Conservation (phyloP, 257 asterid genomes). For the Nicotiana undulata region DNA sequence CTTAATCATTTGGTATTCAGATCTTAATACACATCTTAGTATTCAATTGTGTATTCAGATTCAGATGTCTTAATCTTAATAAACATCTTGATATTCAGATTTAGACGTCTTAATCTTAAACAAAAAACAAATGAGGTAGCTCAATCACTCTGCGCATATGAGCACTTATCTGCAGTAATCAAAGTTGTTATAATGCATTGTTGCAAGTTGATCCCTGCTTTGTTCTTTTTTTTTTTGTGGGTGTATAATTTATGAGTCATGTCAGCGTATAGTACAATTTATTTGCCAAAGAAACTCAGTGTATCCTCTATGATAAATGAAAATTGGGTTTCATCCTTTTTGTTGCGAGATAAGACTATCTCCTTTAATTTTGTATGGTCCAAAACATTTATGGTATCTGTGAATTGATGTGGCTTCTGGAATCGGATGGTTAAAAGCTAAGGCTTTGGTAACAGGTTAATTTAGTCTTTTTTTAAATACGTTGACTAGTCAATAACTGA, state of each 20-base stretch:
- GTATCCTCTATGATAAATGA: background rate
- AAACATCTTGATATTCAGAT: too few relatives aligned
- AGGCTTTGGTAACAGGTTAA: background rate
- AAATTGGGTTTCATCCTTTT: background rate
- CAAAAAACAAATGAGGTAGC: background rate
- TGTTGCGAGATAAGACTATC: background rate
- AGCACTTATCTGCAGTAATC: background rate
- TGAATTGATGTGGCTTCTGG: background rate
- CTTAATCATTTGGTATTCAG: too few relatives aligned
- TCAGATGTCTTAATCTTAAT: too few relatives aligned
- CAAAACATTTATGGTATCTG: background rate
- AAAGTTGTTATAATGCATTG: background rate
- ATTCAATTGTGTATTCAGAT: too few relatives aligned
- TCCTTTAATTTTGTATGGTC: background rate
- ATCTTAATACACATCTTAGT: too few relatives aligned
- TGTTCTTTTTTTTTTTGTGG: too few relatives aligned
- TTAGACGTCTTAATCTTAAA: too few relatives aligned
- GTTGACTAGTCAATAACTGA: background rate
- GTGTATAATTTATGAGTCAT: background rate
- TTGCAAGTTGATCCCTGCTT: background rate
- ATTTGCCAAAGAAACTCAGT: background rate
- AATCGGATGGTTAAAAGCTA: background rate
- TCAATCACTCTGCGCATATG: background rate
- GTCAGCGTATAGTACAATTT: background rate
- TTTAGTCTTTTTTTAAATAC: background rate